phyloP scores from a whole-genome alignment of 306 rosid species.

The Vicia villosa region DNA sequence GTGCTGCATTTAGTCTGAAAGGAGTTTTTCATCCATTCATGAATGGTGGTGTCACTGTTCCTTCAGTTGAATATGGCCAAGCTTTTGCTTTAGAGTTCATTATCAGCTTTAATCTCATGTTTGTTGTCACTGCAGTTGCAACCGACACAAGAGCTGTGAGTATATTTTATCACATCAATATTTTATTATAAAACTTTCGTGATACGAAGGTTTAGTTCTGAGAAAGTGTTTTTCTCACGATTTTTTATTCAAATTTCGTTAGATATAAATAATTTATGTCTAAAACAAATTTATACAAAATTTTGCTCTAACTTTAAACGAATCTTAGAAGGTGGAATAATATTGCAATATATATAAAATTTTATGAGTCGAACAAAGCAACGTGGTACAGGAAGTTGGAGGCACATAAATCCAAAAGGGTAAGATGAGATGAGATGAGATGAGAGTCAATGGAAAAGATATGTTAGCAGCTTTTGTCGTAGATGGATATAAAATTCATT shows the following conservation, averaged over 20 bases:
- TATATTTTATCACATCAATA: neutral
- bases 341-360: too few relatives aligned
- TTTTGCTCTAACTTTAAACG: too few relatives aligned
- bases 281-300: too few relatives aligned
- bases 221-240: too few relatives aligned
- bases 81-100: slow-evolving; percentile 85
- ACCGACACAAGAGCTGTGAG: slow-evolving; percentile 89
- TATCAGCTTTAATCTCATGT: slow-evolving; percentile 88
- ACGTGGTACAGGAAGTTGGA: neutral
- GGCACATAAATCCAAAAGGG: slow-evolving; percentile 7
- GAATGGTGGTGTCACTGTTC: slow-evolving; percentile 88
- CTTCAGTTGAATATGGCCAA: slow-evolving; percentile 64
- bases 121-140: slow-evolving; percentile 88
- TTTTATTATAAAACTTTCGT: neutral
- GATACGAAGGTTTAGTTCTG: too few relatives aligned
- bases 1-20: slow-evolving; percentile 72
- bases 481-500: slow-evolving; percentile 9
- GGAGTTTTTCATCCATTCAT: slow-evolving; percentile 69
- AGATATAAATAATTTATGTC: too few relatives aligned
- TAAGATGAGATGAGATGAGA: neutral
- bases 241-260: too few relatives aligned
- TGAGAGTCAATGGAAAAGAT: slow-evolving; percentile 20
- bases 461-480: neutral
- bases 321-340: too few relatives aligned
- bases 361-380: too few relatives aligned